phyloP scores from a whole-genome alignment of 306 rosid genomes.

The Corylus avellana region DNA sequence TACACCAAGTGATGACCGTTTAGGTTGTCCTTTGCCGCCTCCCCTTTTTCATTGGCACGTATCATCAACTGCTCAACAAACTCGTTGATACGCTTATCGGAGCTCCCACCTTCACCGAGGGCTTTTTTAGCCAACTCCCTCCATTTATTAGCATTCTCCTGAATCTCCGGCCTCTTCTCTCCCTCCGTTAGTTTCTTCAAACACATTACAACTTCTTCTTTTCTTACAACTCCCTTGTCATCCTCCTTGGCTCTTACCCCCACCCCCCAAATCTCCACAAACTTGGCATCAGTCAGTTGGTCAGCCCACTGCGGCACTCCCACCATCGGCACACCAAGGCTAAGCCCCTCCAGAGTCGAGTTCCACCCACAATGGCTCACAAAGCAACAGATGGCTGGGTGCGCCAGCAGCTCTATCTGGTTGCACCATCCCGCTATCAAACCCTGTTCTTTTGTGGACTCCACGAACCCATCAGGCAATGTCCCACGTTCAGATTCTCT shows the following conservation, averaged over 20 bases:
- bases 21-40: conserved; percentile 19
- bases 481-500: conserved; percentile 41
- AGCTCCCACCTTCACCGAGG: conserved; percentile 51
- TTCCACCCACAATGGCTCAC: conserved; percentile 76
- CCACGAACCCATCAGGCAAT: conserved; percentile 38
- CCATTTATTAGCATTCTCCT: conserved; percentile 45
- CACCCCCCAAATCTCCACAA: conserved; percentile 59
- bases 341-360: conserved; percentile 62
- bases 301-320: conserved; percentile 70
- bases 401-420: conserved; percentile 57
- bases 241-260: conserved; percentile 64
- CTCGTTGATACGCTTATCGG: conserved; percentile 39
- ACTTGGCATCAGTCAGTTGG: conserved; percentile 64
- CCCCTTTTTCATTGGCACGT: conserved; percentile 20
- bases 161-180: conserved; percentile 39
- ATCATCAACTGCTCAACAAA: conserved; percentile 45
- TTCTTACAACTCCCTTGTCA: conserved; percentile 48
- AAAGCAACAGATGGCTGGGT: conserved; percentile 56
- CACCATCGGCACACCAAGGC: conserved; percentile 66
- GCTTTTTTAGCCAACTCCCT: conserved; percentile 49
- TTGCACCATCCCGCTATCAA: conserved; percentile 52
- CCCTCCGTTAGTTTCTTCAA: conserved; percentile 58
- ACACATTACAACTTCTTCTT: conserved; percentile 41
- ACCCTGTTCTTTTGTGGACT: conserved; percentile 36
- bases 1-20: neutral